phyloP scores from a whole-genome alignment of 257 asterid species.

The Solanum lignicaule region DNA sequence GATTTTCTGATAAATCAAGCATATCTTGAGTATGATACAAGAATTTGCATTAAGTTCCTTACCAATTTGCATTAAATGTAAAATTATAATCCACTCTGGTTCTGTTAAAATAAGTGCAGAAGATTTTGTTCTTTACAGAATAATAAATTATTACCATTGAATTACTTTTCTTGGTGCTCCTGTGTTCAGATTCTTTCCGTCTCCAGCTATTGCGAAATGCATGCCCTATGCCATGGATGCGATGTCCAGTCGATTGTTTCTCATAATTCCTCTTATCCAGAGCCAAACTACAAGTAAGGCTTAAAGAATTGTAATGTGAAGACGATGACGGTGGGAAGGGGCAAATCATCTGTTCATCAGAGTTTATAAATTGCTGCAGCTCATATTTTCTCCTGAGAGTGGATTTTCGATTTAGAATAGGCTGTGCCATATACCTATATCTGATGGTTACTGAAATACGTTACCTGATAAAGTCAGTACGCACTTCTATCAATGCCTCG shows the following conservation, averaged over 20 bases:
- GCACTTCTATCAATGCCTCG: slow-evolving; percentile 61
- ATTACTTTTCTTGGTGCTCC: slow-evolving; percentile 39
- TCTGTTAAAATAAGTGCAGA: neutral
- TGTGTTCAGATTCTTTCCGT: slow-evolving; percentile 40
- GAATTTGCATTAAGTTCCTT: neutral
- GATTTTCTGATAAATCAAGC: neutral
- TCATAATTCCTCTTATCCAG: slow-evolving; percentile 38
- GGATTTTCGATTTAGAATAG: slow-evolving; percentile 8
- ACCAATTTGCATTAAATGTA: neutral
- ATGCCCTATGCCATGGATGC: slow-evolving; percentile 55
- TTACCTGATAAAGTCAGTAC: slow-evolving; percentile 83
- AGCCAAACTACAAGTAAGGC: slow-evolving; percentile 16
- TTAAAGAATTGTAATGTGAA: slow-evolving; percentile 22
- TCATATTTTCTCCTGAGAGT: slow-evolving; percentile 74
- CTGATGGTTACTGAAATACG: neutral
- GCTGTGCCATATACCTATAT: neutral
- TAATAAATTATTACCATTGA: slow-evolving; percentile 43
- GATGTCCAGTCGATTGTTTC: slow-evolving; percentile 36
- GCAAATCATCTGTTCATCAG: slow-evolving; percentile 24
- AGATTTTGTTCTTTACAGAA: neutral
- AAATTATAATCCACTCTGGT: neutral
- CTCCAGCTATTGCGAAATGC: slow-evolving; percentile 84
- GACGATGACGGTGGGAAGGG: slow-evolving; percentile 40
- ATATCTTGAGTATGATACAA: neutral
- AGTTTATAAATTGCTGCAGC: slow-evolving; percentile 49